Percentiles rank a stretch among this genome's conserved stretches.
phyloP scores from a whole-genome alignment of 805 yeast genomes.

The Wickerhamiella vanderwaltii region DNA sequence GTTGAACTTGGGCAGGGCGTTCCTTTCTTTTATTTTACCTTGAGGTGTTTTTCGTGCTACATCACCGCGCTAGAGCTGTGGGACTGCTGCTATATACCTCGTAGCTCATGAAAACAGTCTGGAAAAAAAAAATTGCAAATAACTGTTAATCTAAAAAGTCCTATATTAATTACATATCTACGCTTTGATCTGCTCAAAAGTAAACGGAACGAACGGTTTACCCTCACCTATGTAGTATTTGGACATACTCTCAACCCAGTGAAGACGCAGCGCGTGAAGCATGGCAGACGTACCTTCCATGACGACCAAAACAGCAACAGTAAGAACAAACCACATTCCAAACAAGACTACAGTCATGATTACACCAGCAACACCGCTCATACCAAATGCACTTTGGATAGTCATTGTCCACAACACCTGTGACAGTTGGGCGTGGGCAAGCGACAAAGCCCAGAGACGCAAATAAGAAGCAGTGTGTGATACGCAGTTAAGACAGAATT shows the following conservation, averaged over 20 bases:
- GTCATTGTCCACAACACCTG: slow-evolving; percentile 97
- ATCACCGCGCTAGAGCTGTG: too few species aligned
- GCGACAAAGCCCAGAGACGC: slow-evolving; percentile 92
- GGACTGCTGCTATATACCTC: too few species aligned
- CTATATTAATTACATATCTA: too few species aligned
- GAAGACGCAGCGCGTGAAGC: slow-evolving; percentile 96
- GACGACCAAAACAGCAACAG: slow-evolving; percentile 79
- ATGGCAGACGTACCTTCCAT: slow-evolving; percentile 99
- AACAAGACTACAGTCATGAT: slow-evolving; percentile 66
- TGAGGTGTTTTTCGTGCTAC: too few species aligned
- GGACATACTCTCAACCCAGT: slow-evolving; percentile 99
- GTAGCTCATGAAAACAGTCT: too few species aligned
- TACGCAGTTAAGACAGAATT: slow-evolving; percentile 91
- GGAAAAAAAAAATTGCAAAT: too few species aligned
- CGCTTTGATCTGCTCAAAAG: slow-evolving; percentile 32
- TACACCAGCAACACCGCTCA: slow-evolving; percentile 55
- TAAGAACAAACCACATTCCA: slow-evolving; percentile 88
- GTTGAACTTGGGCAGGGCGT: too few species aligned
- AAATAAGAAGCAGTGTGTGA: slow-evolving; percentile 97
- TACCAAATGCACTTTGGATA: slow-evolving; percentile 60
- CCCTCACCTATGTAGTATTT: slow-evolving; percentile 98
- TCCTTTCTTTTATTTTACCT: too few species aligned
- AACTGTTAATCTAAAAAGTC: too few species aligned
- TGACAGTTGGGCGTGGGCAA: slow-evolving; percentile 94
- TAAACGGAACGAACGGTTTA: slow-evolving; percentile 75